A percentile compares a stretch with the other conserved stretches of the same genome.
Evolutionary conservation across 768 basidiomycete species (phyloP).

Genomic region (Tulasnella calospora): DNA sequence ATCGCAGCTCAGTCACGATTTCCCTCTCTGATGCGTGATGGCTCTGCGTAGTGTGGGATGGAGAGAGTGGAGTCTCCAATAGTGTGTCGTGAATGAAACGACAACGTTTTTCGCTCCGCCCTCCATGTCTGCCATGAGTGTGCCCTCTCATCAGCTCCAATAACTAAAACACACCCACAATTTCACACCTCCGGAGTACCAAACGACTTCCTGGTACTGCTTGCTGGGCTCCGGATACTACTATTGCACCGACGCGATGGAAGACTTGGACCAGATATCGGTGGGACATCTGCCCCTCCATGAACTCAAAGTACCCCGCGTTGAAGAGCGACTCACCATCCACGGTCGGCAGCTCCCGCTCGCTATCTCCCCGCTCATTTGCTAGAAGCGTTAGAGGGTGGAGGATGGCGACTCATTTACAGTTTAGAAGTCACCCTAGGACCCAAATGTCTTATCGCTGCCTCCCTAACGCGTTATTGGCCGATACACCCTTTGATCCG

Average conservation of each 20-base stretch:
- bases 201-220: background rate
- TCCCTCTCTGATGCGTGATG: background rate
- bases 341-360: background rate
- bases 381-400: background rate
- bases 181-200: background rate
- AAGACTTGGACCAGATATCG: background rate
- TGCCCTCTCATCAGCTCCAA: too few species aligned
- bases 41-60: background rate
- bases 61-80: background rate
- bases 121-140: too few species aligned
- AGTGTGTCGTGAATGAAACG: too few species aligned
- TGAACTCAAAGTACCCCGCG: constrained; percentile 9
- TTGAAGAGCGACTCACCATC: background rate
- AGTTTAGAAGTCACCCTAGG: background rate
- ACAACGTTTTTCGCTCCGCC: too few species aligned
- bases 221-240: background rate
- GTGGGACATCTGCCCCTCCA: background rate
- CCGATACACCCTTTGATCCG: background rate
- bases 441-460: background rate
- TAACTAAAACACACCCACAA: too few species aligned
- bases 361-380: background rate
- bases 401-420: background rate
- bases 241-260: background rate
- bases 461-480: background rate
- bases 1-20: background rate